Conservation (phyloP, 2,329 filamentous ascomycete genomes). For the Clonostachys byssicola region DNA sequence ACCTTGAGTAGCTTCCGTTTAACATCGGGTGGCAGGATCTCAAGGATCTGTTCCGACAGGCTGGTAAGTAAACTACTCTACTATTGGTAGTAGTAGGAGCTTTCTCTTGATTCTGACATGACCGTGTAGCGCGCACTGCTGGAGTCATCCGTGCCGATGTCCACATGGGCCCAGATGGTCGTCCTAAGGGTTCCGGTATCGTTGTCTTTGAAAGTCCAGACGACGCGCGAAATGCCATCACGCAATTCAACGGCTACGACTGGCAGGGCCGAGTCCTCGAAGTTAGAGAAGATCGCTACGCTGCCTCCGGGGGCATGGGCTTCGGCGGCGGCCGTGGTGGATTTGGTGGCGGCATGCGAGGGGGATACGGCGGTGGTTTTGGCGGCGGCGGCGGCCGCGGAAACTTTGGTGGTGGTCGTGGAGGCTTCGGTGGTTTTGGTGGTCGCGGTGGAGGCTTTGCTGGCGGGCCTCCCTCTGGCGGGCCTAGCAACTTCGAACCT, state of each 20-base stretch:
- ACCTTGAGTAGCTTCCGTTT: slow-evolving; percentile 73
- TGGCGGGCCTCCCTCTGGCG: slow-evolving; percentile 30
- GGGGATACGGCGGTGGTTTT: slow-evolving; percentile 55
- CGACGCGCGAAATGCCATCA: slow-evolving; percentile 91
- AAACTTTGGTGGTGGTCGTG: slow-evolving; percentile 46
- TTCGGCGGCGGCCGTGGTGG: slow-evolving; percentile 51
- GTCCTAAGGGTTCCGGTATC: slow-evolving; percentile 94
- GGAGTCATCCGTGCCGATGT: slow-evolving; percentile 93
- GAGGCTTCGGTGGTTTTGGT: slow-evolving; percentile 38
- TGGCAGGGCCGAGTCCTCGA: slow-evolving; percentile 94
- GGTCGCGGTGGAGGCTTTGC: slow-evolving; percentile 29
- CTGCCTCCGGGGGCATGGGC: slow-evolving; percentile 53
- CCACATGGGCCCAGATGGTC: slow-evolving; percentile 84
- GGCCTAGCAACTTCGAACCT: slow-evolving; percentile 32
- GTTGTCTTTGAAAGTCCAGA: slow-evolving; percentile 94
- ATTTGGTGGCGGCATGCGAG: slow-evolving; percentile 53
- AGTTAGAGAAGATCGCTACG: slow-evolving; percentile 94
- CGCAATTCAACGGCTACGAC: slow-evolving; percentile 97
- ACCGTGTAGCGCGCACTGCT: slow-evolving; percentile 51
- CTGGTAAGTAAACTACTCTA: slow-evolving; percentile 60
- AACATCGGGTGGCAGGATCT: slow-evolving; percentile 98
- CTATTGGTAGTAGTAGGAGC: neutral
- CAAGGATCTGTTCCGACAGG: slow-evolving; percentile 97
- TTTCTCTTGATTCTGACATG: neutral
- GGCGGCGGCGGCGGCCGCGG: slow-evolving; percentile 43